A percentile compares a stretch with the other conserved stretches of the same genome.
These are phyloP conservation scores for Sequoia sempervirens DNA, from an alignment of 75 land plant species.

Conservation along the genomic window DNA sequence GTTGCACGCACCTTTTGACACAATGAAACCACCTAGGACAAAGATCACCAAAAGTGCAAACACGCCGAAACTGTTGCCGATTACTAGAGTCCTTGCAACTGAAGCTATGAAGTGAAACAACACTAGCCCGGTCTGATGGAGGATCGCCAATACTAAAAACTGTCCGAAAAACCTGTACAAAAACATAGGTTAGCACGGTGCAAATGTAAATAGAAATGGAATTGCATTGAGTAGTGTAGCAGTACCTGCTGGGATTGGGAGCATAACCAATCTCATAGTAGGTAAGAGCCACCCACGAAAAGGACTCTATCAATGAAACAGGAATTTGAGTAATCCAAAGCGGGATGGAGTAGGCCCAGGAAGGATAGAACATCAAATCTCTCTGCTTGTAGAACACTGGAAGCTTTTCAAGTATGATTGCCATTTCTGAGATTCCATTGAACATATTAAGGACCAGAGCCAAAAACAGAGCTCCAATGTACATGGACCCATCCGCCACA, in stretches of 20 bases:
- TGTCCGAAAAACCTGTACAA: constrained; percentile 30
- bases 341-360: constrained; percentile 56
- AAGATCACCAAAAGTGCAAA: constrained; percentile 16
- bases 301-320: constrained; percentile 33
- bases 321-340: constrained; percentile 37
- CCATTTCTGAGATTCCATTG: constrained; percentile 46
- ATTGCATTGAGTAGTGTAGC: neutral
- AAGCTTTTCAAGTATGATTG: constrained; percentile 30
- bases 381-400: constrained; percentile 68
- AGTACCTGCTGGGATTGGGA: constrained; percentile 21
- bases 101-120: constrained; percentile 34
- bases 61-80: constrained; percentile 21
- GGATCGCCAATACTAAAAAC: constrained; percentile 7
- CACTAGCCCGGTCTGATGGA: constrained; percentile 22
- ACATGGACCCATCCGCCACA: constrained; percentile 33
- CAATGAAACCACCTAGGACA: constrained; percentile 31
- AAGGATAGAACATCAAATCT: constrained; percentile 52
- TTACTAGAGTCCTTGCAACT: constrained; percentile 18
- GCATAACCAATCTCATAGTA: constrained; percentile 35
- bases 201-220: no score
- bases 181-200: neutral
- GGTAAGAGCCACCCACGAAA: constrained; percentile 35
- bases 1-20: constrained; percentile 15
- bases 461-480: constrained; percentile 43
- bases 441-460: constrained; percentile 50